Evolutionary conservation across 1,284 basidiomycete genomes (phyloP).

Genomic region (Ceratobasidium sp.): DNA sequence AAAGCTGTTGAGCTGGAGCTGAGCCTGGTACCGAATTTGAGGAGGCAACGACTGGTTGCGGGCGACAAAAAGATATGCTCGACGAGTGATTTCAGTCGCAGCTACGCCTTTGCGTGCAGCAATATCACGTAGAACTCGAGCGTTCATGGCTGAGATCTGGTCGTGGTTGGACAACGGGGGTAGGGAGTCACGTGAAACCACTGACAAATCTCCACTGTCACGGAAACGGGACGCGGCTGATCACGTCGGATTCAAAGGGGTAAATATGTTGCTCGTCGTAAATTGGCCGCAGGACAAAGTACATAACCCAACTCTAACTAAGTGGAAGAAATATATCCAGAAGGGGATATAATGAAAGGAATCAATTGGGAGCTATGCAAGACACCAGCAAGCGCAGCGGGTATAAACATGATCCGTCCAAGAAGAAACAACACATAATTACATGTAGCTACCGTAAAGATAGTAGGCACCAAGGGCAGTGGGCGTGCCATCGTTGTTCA

Average conservation of each 20-base stretch:
- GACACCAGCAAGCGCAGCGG: slow-evolving; percentile 26
- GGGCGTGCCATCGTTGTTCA: not conserved
- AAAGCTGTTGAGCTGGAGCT: slow-evolving; percentile 90
- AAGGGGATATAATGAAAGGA: slow-evolving; percentile 2
- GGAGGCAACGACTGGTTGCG: slow-evolving; percentile 84
- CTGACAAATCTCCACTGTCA: slow-evolving; percentile 8
- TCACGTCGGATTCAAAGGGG: not conserved
- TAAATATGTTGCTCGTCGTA: slow-evolving; percentile 20
- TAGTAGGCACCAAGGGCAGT: slow-evolving; percentile 15
- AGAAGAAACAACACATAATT: not conserved
- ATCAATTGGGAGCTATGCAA: slow-evolving; percentile 7
- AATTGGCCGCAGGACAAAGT: slow-evolving; percentile 32
- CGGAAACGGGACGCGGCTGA: not conserved
- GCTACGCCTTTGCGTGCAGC: slow-evolving; percentile 73
- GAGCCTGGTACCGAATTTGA: slow-evolving; percentile 93
- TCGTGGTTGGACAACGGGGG: not conserved
- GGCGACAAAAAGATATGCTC: slow-evolving; percentile 89
- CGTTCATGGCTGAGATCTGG: slow-evolving; percentile 55
- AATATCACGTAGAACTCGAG: slow-evolving; percentile 75
- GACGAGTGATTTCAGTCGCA: slow-evolving; percentile 77
- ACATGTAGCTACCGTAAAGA: not conserved
- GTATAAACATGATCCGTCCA: slow-evolving; percentile 22
- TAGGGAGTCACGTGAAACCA: not conserved
- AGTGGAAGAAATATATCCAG: not conserved
- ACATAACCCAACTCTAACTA: slow-evolving; percentile 24